phyloP scores from a whole-genome alignment of 345 rosid species.

The Psidium guajava region DNA sequence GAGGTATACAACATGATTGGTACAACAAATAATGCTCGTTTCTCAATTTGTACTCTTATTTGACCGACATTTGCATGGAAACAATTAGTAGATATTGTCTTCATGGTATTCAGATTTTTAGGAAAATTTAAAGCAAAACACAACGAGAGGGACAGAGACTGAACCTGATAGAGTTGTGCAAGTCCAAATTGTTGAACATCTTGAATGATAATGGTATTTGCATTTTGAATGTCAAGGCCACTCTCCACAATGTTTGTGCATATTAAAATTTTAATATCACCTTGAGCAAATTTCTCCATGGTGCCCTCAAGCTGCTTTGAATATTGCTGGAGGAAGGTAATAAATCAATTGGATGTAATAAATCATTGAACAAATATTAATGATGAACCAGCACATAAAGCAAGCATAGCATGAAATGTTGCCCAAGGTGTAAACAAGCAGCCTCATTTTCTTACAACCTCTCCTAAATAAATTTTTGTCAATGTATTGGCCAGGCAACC shows the following conservation, averaged over 20 bases:
- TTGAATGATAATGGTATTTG: constrained; percentile 89
- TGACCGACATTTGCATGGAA: neutral
- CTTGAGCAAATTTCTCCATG: constrained; percentile 85
- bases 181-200: constrained; percentile 96
- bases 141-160: neutral
- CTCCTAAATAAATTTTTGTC: neutral
- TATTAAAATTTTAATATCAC: constrained; percentile 70
- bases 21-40: neutral
- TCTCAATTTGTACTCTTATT: neutral
- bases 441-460: neutral
- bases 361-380: neutral
- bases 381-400: neutral
- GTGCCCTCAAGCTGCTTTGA: constrained; percentile 88
- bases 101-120: neutral
- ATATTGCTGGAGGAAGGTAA: constrained; percentile 42
- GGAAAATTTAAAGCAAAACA: neutral
- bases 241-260: constrained; percentile 95
- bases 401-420: neutral
- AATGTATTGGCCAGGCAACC: neutral
- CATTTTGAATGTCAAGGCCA: constrained; percentile 94
- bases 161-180: constrained; percentile 92
- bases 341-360: neutral
- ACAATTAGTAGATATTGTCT: neutral
- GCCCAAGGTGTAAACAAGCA: neutral
- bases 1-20: neutral